Percentiles rank a stretch among this genome's conserved stretches.
Evolutionary conservation across 169 alveolate species (phyloP).

Genomic region (Cryptosporidium sp.): DNA sequence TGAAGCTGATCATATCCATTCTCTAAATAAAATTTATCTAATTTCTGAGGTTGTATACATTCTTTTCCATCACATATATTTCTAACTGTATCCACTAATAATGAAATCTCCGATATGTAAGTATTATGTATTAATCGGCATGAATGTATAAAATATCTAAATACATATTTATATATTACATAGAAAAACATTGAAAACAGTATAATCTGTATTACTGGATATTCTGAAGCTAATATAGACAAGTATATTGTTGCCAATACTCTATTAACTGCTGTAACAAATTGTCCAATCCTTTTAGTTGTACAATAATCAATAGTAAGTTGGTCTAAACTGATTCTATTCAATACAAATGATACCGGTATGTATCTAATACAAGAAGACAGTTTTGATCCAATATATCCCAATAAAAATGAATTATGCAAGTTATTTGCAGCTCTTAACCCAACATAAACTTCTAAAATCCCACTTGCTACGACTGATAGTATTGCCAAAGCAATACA

Average conservation of each 20-base stretch:
- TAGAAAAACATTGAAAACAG: slow-evolving; percentile 5
- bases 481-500: slow-evolving; percentile 29
- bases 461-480: slow-evolving; percentile 24
- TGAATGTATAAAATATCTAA: slow-evolving; percentile 59
- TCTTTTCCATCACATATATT: slow-evolving; percentile 73
- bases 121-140: slow-evolving; percentile 61
- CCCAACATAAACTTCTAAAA: slow-evolving; percentile 51
- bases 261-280: slow-evolving; percentile 60
- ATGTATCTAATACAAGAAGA: slow-evolving; percentile 55
- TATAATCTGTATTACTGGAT: slow-evolving; percentile 5
- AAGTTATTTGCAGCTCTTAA: slow-evolving; percentile 62
- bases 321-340: slow-evolving; percentile 57
- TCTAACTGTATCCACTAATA: slow-evolving; percentile 49
- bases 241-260: slow-evolving; percentile 32
- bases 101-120: slow-evolving; percentile 57
- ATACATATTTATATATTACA: slow-evolving; percentile 16
- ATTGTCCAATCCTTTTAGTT: slow-evolving; percentile 64
- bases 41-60: slow-evolving; percentile 53
- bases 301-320: slow-evolving; percentile 64
- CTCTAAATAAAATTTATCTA: slow-evolving; percentile 33
- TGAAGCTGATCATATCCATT: slow-evolving; percentile 57
- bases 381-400: slow-evolving; percentile 60
- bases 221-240: slow-evolving; percentile 47
- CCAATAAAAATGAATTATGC: slow-evolving; percentile 61
- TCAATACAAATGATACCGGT: slow-evolving; percentile 68